Base-by-base conservation (phyloP, 306 rosid species). In the Sesbania bispinosa region DNA sequence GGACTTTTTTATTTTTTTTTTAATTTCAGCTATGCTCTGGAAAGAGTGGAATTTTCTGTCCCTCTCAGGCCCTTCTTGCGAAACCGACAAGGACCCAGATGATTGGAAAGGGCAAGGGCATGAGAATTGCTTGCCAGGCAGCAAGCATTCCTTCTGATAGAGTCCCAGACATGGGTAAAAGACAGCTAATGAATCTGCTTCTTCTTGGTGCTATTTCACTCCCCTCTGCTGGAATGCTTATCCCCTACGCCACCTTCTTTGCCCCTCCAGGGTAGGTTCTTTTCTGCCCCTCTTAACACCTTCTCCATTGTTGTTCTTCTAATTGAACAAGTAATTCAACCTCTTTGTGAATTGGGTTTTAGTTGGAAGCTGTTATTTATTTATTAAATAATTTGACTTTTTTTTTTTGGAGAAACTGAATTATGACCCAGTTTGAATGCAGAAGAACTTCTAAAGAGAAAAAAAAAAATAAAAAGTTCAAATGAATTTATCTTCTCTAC, bases 91-190 rank as follows among this genome's bases (percentile, higher is more conserved):
- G 65, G 79, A 83, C 41, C 10, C 83, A 77, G 62, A 61, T 69
- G 77, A 48, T 64, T 64, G 90, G 87, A 18, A 88, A 76, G 85
- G 84, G 62, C 9, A 91, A 87, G 61, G 90, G 84, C 13, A 67
- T 80, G 76, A 76, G 76, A 74, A 67, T 93, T 26, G 52, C 76
- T 2, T 93, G 96, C 79, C 92, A 85, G 24, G 98, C 97, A 3
- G 70, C 87, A 0, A 88, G 96, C 53, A 83, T 93, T 86, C 36
- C 94, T 1, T 86, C 96, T 62, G 98, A 93, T 66, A 33, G 97
- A 36, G 98, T 90, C 4, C 98, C 98, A 0, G 98, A 93, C 47
- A 88, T 93, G 98, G 89, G 18, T 0, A 93, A 88, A 74, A 90
- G 98, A 74, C 0, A 93, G 76, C 81, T 80, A 58, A 20, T 93